phyloP scores from a whole-genome alignment of 1,284 basidiomycete genomes.

The Mycosarcoma maydis region DNA sequence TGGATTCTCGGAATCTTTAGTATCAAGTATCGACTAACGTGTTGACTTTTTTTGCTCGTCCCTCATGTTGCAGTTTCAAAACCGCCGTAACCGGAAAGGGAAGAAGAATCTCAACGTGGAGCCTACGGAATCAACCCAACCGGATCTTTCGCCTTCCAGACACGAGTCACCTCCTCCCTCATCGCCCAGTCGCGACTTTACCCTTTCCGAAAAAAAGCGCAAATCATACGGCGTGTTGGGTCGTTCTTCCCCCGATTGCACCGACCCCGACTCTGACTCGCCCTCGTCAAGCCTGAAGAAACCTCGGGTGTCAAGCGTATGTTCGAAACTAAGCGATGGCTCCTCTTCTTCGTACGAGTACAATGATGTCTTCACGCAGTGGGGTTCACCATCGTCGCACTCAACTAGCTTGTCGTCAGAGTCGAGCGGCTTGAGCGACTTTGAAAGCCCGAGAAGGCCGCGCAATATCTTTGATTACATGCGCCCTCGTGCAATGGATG shows the following conservation, averaged over 20 bases:
- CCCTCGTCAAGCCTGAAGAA: slow-evolving; percentile 10
- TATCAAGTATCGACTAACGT: background rate
- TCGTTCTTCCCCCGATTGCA: background rate
- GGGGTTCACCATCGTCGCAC: slow-evolving; percentile 26
- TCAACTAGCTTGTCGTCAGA: slow-evolving; percentile 21
- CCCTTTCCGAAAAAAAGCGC: slow-evolving; percentile 23
- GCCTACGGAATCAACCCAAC: no score
- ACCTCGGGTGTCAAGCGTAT: slow-evolving; percentile 14
- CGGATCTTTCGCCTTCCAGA: background rate
- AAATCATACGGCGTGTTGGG: slow-evolving; percentile 29
- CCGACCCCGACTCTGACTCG: slow-evolving; percentile 12
- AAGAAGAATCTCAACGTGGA: slow-evolving; percentile 9
- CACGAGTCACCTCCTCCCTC: background rate
- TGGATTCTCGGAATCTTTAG: no score
- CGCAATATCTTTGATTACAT: slow-evolving; percentile 23
- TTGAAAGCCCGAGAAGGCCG: slow-evolving; percentile 11
- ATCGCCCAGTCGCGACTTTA: slow-evolving; percentile 7
- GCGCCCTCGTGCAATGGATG: slow-evolving; percentile 11
- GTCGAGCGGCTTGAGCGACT: slow-evolving; percentile 17
- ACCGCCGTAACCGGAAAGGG: slow-evolving; percentile 53
- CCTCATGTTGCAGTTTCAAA: slow-evolving; percentile 45
- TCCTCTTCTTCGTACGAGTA: slow-evolving; percentile 11
- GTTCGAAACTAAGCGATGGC: slow-evolving; percentile 4
- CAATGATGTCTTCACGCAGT: slow-evolving; percentile 7
- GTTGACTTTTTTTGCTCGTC: background rate